These are phyloP conservation scores for Starmerella geochares DNA, from an alignment of 805 yeast genomes.

Conservation along the genomic window DNA sequence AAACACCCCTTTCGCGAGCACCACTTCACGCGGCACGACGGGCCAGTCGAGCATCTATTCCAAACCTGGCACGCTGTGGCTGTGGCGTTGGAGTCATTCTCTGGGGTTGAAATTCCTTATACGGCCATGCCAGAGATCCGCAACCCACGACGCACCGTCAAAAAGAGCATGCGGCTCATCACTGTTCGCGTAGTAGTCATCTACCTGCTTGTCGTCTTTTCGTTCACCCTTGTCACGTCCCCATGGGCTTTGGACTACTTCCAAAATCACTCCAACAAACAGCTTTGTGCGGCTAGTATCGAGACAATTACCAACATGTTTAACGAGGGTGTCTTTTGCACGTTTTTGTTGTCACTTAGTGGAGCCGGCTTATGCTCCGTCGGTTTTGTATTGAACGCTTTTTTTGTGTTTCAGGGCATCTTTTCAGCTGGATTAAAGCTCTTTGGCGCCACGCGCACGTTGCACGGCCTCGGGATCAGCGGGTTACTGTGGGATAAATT, in stretches of 20 bases:
- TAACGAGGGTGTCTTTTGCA: conserved; percentile 14
- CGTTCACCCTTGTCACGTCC: conserved; percentile 14
- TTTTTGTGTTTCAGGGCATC: conserved; percentile 13
- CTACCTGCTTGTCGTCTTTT: conserved; percentile 10
- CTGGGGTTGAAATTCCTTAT: conserved; percentile 17
- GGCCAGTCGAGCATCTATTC: conserved; percentile 4
- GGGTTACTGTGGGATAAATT: conserved; percentile 12
- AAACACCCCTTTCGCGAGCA: neutral
- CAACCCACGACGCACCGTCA: conserved; percentile 22
- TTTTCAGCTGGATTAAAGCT: conserved; percentile 11
- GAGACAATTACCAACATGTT: conserved; percentile 1
- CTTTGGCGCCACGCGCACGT: conserved; percentile 21
- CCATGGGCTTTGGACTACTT: conserved; percentile 3
- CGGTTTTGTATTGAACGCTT: conserved; percentile 12
- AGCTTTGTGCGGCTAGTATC: neutral
- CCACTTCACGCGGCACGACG: neutral
- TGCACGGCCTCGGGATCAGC: conserved; percentile 16
- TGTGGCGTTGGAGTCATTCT: conserved; percentile 7
- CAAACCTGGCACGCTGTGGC: conserved; percentile 14
- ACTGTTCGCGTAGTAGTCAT: conserved; percentile 11
- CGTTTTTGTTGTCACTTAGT: conserved; percentile 12
- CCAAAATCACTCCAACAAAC: neutral
- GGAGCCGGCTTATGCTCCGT: conserved; percentile 10
- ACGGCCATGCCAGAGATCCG: conserved; percentile 23
- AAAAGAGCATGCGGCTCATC: conserved; percentile 9